phyloP scores from a whole-genome alignment of 495 filamentous ascomycete species.

The Cercophora sp. region DNA sequence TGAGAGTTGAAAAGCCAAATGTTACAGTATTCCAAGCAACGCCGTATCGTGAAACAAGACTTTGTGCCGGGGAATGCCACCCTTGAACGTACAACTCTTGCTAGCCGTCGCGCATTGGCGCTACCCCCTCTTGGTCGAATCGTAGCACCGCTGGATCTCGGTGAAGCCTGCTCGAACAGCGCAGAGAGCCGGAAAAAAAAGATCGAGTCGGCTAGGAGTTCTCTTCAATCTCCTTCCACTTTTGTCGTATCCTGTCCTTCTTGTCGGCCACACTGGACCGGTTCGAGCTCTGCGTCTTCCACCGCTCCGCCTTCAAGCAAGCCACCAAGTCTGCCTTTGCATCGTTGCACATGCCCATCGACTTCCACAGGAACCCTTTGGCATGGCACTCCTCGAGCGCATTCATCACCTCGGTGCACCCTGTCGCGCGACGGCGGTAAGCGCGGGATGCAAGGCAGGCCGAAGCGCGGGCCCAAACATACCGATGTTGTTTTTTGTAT shows the following conservation, averaged over 20 bases:
- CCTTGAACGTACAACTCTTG: too few species aligned
- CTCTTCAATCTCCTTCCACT: conserved; percentile 81
- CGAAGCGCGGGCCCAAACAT: conserved; percentile 17
- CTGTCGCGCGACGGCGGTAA: conserved; percentile 39
- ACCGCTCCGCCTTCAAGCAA: conserved; percentile 75
- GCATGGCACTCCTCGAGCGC: conserved; percentile 95
- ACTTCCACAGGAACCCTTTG: conserved; percentile 82
- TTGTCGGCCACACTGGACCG: conserved; percentile 67
- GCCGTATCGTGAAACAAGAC: too few species aligned
- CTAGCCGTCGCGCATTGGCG: too few species aligned
- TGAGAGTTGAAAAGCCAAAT: conserved; percentile 8
- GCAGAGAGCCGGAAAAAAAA: too few species aligned
- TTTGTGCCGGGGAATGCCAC: too few species aligned
- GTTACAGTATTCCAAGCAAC: too few species aligned
- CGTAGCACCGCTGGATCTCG: background rate
- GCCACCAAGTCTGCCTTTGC: conserved; percentile 75
- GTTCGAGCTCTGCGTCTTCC: conserved; percentile 71
- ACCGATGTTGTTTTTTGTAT: conserved; percentile 88
- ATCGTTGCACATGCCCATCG: conserved; percentile 82
- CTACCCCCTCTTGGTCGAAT: background rate
- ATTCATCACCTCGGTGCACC: conserved; percentile 87
- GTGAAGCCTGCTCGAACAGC: background rate
- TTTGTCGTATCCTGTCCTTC: conserved; percentile 60
- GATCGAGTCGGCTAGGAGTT: conserved; percentile 47
- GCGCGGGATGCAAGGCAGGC: background rate